Conservation (phyloP, 768 basidiomycete genomes). For the Crucibulum laeve region DNA sequence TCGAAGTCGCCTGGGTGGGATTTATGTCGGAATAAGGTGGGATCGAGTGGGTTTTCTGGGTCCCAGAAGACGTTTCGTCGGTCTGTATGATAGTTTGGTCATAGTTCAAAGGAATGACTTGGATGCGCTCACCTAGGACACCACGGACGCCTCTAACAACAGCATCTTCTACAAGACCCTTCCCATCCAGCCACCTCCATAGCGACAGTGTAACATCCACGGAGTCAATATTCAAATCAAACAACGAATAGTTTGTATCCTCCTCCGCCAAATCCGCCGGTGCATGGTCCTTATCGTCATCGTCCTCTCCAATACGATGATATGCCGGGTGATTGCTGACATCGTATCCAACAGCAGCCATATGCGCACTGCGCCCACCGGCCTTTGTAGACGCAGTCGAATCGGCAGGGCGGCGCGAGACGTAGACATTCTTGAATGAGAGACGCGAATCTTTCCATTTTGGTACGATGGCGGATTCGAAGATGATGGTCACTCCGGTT, state of each 20-base stretch:
- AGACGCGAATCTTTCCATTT: constrained; percentile 96
- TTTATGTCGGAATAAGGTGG: constrained; percentile 74
- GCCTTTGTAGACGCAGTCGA: constrained; percentile 10
- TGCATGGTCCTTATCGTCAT: constrained; percentile 65
- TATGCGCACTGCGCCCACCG: constrained; percentile 33
- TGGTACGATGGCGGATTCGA: constrained; percentile 97
- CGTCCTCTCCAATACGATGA: constrained; percentile 47
- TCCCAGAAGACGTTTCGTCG: constrained; percentile 86
- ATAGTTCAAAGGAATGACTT: not conserved
- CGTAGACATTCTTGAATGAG: constrained; percentile 94
- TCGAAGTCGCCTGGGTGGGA: constrained; percentile 85
- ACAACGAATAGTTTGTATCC: constrained; percentile 79
- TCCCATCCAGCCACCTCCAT: constrained; percentile 91
- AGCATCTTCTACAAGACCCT: constrained; percentile 87
- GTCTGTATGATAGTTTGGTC: constrained; percentile 43
- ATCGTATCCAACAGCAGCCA: constrained; percentile 68
- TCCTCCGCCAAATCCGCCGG: constrained; percentile 33
- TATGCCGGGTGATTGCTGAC: constrained; percentile 73
- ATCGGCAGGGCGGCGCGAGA: constrained; percentile 69
- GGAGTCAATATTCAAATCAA: constrained; percentile 90
- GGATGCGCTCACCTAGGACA: constrained; percentile 64
- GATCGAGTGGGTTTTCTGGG: constrained; percentile 74
- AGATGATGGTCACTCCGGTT: constrained; percentile 91
- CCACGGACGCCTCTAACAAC: constrained; percentile 93
- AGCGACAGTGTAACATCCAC: constrained; percentile 94